Evolutionary conservation across 208 protist genomes (phyloP).

Genomic region (Acanthamoeba triangularis): DNA sequence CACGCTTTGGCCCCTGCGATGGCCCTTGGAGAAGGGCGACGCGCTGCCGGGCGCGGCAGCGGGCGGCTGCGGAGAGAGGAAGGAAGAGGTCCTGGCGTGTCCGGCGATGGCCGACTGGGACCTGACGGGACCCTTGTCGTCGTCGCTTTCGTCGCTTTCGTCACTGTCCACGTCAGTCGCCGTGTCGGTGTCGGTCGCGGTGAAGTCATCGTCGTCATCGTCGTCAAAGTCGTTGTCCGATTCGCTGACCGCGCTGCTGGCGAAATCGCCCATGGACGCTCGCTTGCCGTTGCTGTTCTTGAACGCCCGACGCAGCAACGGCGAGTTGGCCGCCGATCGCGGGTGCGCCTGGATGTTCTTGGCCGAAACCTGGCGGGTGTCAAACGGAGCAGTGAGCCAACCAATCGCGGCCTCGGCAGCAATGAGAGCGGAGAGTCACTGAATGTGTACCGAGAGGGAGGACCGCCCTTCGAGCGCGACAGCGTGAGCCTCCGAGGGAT

Average conservation of each 20-base stretch:
- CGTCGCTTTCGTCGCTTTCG: neutral
- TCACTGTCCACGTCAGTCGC: too few species aligned
- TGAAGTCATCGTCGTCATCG: constrained; percentile 1
- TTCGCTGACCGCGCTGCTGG: neutral
- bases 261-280: neutral
- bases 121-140: neutral
- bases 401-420: neutral
- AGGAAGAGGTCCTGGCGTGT: neutral
- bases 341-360: neutral
- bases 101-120: neutral
- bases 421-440: neutral
- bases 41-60: neutral
- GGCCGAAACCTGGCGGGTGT: neutral
- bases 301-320: neutral
- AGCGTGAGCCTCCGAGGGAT: neutral
- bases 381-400: neutral
- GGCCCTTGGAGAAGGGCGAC: neutral
- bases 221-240: neutral
- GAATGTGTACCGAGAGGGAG: neutral
- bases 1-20: neutral
- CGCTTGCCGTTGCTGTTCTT: neutral
- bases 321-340: constrained; percentile 23
- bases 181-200: neutral
- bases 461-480: neutral
- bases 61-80: neutral